phyloP scores from a whole-genome alignment of 208 protist species.

The Endotrypanum monterogeii region DNA sequence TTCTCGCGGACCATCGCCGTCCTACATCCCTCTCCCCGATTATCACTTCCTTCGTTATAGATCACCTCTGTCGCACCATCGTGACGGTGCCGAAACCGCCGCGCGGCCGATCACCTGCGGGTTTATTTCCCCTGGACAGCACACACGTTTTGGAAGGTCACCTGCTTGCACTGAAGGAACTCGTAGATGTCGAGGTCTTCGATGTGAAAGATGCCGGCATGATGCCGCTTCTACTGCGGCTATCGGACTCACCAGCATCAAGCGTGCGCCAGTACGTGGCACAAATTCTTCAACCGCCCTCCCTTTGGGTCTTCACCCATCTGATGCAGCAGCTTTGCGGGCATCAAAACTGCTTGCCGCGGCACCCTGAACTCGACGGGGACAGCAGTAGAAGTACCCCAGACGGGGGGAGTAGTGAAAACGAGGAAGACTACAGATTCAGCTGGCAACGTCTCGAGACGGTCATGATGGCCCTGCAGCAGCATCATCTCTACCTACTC shows the following conservation, averaged over 20 bases:
- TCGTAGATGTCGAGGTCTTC: constrained; percentile 24
- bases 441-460: constrained; percentile 76
- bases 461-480: constrained; percentile 81
- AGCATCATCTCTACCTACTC: constrained; percentile 45
- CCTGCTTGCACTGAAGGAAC: constrained; percentile 38
- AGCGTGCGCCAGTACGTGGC: constrained; percentile 80
- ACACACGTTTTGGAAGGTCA: constrained; percentile 48
- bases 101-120: constrained; percentile 6
- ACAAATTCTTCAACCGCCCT: constrained; percentile 56
- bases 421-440: constrained; percentile 7
- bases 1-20: constrained; percentile 25
- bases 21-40: constrained; percentile 18
- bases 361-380: constrained; percentile 18
- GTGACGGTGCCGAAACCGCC: constrained; percentile 9
- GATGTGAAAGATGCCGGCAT: constrained; percentile 6
- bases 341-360: constrained; percentile 15
- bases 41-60: constrained; percentile 30
- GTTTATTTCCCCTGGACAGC: constrained; percentile 19
- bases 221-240: constrained; percentile 46
- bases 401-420: not conserved
- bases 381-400: constrained; percentile 1
- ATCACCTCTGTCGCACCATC: constrained; percentile 34
- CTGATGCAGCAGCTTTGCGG: constrained; percentile 38
- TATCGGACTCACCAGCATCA: constrained; percentile 63
- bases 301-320: constrained; percentile 41